These are phyloP conservation scores for Cladosporium velox DNA, from an alignment of 2,329 filamentous ascomycete species.

Conservation along the genomic window DNA sequence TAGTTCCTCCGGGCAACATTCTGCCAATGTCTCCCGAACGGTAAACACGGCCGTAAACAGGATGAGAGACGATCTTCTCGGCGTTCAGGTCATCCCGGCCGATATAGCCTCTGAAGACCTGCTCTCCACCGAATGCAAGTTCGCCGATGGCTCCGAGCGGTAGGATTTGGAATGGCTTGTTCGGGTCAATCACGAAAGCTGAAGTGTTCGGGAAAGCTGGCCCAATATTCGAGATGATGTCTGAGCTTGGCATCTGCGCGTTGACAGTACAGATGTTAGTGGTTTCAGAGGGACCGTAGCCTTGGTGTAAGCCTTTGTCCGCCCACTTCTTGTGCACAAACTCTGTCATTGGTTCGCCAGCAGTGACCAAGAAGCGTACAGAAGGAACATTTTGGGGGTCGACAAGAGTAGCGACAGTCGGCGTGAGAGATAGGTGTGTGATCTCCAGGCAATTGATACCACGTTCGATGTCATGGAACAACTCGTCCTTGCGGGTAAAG, in stretches of 20 bases:
- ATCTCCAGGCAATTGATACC: slow-evolving; percentile 64
- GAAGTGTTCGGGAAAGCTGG: slow-evolving; percentile 74
- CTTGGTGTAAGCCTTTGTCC: slow-evolving; percentile 69
- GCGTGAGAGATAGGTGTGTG: slow-evolving; percentile 83
- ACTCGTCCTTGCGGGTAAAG: slow-evolving; percentile 69
- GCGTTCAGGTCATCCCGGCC: slow-evolving; percentile 63
- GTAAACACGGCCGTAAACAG: slow-evolving; percentile 71
- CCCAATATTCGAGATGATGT: slow-evolving; percentile 76
- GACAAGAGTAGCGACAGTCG: slow-evolving; percentile 78
- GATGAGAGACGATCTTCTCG: slow-evolving; percentile 69
- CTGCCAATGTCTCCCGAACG: slow-evolving; percentile 80
- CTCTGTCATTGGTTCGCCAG: slow-evolving; percentile 76
- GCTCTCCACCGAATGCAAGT: slow-evolving; percentile 82
- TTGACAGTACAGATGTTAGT: slow-evolving; percentile 85
- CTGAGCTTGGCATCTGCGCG: slow-evolving; percentile 55
- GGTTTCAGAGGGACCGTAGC: slow-evolving; percentile 81
- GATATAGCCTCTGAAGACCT: slow-evolving; percentile 74
- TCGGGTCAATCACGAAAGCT: slow-evolving; percentile 60
- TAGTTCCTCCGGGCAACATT: slow-evolving; percentile 72
- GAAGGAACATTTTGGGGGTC: slow-evolving; percentile 66
- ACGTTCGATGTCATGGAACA: slow-evolving; percentile 71
- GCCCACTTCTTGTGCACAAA: slow-evolving; percentile 71
- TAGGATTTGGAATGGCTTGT: slow-evolving; percentile 53
- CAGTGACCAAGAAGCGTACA: slow-evolving; percentile 76
- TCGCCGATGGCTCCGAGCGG: slow-evolving; percentile 77